Conservation (phyloP, 1,139 yeast genomes). For the Martiniozyma asiatica region DNA sequence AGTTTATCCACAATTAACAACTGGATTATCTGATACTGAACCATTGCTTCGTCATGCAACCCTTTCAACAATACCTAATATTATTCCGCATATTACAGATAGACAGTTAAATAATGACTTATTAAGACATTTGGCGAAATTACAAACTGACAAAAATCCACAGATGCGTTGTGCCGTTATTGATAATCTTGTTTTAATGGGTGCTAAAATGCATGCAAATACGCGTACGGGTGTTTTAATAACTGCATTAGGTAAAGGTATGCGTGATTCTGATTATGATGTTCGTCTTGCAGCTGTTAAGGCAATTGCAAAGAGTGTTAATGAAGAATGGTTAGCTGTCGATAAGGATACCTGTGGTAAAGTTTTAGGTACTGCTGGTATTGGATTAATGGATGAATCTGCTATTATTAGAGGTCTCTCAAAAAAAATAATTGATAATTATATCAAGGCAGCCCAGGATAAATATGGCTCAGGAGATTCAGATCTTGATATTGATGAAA, state of each 20-base stretch:
- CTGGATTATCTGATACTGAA: conserved; percentile 82
- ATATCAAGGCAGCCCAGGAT: conserved; percentile 50
- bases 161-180: conserved; percentile 83
- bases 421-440: conserved; percentile 48
- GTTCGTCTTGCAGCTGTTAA: conserved; percentile 68
- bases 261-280: conserved; percentile 70
- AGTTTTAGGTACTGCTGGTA: conserved; percentile 77
- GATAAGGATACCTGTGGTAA: conserved; percentile 72
- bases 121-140: conserved; percentile 68
- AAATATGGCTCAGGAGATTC: too few species aligned
- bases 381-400: conserved; percentile 67
- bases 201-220: conserved; percentile 45
- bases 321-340: conserved; percentile 53
- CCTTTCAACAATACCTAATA: conserved; percentile 50
- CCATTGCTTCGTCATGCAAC: conserved; percentile 73
- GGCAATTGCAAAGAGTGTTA: conserved; percentile 59
- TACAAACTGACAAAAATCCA: conserved; percentile 76
- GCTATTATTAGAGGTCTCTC: conserved; percentile 65
- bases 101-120: conserved; percentile 83
- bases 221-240: conserved; percentile 64
- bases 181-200: conserved; percentile 60
- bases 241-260: conserved; percentile 76
- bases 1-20: conserved; percentile 53
- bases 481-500: conserved; percentile 4
- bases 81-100: conserved; percentile 59